Base-by-base conservation (phyloP, 2,329 filamentous ascomycete genomes). In the Cordyceps fumosorosea region DNA sequence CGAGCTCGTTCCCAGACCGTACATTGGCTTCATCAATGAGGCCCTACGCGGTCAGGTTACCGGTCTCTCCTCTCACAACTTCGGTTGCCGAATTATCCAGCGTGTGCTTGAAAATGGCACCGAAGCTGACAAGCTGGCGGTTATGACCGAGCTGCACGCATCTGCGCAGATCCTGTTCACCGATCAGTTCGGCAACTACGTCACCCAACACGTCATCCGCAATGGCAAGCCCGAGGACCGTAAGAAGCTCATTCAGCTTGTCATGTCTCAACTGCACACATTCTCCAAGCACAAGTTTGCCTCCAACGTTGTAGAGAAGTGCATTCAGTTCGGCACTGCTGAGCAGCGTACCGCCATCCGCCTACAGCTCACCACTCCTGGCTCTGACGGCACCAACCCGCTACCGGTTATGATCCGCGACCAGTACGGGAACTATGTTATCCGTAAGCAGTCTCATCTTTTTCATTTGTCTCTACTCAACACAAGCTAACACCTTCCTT, bases 271-370 rank as follows among this genome's bases (percentile, higher is more conserved):
- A 62, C 78, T 96, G 2, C 75, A 96, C 45, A 77, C 78, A 1
- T 87, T 91, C 68, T 96, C 92, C 29, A 96, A 92, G 78, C 91
- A 98, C 78, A 99, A 99, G 73, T 96, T 91, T 70, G 93, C 95
- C 0, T 97, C 93, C 70, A 98, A 99, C 69, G 93, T 99, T 3
- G 93, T 99, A 0, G 95, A 99, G 75, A 93, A 91, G 75, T 96
- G 92, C 71, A 88, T 98, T 64, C 80, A 89, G 61, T 84, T 82
- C 67, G 91, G 90, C 22, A 85, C 85, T 0, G 78, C 83, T 22
- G 80, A 87, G 56, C 89, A 96, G 71, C 86, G 89, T 57, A 82
- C 80, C 40, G 80, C 82, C 37, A 91, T 97, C 63, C 83, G 90
- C 59, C 78, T 79, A 56, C 80, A 84, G 63, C 77, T 93, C 29